Evolutionary conservation across 164 flowering plant genomes (phyloP).

Genomic region (Vitis cinerea): DNA sequence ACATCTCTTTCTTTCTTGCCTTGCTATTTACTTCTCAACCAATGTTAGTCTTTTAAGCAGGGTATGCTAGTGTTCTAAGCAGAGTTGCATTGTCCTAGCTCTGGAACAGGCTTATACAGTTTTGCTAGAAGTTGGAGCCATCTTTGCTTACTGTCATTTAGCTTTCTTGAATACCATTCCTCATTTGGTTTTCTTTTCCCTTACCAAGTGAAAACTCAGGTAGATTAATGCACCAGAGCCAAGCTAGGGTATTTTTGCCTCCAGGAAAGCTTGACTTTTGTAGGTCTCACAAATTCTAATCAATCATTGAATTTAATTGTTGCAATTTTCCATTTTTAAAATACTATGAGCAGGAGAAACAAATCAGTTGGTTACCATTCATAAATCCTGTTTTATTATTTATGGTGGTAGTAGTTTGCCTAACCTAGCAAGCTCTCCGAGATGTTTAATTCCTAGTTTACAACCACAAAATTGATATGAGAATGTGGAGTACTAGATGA

Average conservation of each 20-base stretch:
- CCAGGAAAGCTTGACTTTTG: background rate
- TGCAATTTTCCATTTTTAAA: background rate
- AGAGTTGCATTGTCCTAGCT: too few species aligned
- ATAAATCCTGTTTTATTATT: too few species aligned
- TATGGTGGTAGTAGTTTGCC: too few species aligned
- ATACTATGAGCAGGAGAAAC: too few species aligned
- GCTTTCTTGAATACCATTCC: background rate
- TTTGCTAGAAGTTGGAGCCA: conserved; percentile 18
- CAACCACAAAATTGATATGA: too few species aligned
- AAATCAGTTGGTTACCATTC: too few species aligned
- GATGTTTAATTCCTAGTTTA: too few species aligned
- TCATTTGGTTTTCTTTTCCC: background rate
- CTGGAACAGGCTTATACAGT: conserved; percentile 9
- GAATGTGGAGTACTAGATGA: too few species aligned
- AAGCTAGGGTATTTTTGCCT: background rate
- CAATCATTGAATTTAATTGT: conserved; percentile 4
- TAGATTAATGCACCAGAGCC: background rate
- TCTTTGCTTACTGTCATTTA: background rate
- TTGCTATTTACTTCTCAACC: conserved; percentile 4
- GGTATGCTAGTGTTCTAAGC: background rate
- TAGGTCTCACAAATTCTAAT: conserved; percentile 7
- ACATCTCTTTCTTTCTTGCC: conserved; percentile 6
- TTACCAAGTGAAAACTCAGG: background rate
- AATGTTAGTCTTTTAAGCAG: background rate
- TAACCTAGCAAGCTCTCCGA: too few species aligned